Conservation (phyloP, 2,329 filamentous ascomycete species). For the Arachnopeziza araneosa region DNA sequence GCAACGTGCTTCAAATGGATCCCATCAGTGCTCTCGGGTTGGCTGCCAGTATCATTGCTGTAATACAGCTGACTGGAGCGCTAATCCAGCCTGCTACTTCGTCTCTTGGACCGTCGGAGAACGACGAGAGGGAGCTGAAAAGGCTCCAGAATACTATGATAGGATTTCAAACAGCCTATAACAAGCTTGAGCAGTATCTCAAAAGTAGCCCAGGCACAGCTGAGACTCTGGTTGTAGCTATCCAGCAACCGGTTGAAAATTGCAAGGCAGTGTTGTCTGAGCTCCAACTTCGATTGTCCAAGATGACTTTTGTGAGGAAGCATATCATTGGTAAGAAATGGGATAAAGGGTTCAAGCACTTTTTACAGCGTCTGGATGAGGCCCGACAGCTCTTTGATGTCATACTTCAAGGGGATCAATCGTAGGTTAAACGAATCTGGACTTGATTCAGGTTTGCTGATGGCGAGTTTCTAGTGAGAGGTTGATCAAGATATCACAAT, state of each 20-base stretch:
- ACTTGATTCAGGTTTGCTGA: background rate
- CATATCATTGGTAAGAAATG: slow-evolving; percentile 1
- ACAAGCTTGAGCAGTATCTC: background rate
- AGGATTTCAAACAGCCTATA: slow-evolving; percentile 1
- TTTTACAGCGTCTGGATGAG: background rate
- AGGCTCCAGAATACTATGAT: background rate
- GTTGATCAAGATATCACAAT: background rate
- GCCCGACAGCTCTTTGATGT: slow-evolving; percentile 1
- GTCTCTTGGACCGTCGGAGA: background rate
- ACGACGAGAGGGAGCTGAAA: background rate
- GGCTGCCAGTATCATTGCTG: background rate
- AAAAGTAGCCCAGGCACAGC: background rate
- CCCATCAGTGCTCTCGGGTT: background rate
- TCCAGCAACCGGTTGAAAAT: background rate
- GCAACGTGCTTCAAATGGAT: background rate
- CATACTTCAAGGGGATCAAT: slow-evolving; percentile 1
- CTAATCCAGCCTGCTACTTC: background rate
- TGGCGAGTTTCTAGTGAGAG: background rate
- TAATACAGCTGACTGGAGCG: background rate
- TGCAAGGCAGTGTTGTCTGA: background rate
- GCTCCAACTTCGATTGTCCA: background rate
- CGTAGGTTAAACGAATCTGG: background rate
- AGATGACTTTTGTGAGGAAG: background rate
- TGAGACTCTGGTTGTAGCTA: background rate
- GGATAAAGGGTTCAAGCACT: background rate